Base-by-base conservation (phyloP, 257 asterid genomes). In the Solanum appendiculatum region DNA sequence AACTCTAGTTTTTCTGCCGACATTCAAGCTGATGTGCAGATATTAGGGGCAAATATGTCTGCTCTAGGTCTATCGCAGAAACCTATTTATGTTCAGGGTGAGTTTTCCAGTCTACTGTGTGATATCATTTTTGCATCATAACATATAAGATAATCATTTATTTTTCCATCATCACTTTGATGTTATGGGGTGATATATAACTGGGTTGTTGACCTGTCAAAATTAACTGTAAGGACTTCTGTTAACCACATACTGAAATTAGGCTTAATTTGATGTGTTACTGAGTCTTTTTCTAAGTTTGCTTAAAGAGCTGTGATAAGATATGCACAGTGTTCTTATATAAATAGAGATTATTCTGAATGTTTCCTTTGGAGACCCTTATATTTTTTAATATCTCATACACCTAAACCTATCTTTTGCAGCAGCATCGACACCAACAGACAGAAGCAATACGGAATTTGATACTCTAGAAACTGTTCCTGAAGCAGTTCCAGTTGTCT, bases 31-130 rank as follows among this genome's bases (percentile, higher is more conserved):
- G 93, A 90, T 60, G 88, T 95, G 89, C 99, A 95, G 92, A 93
- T 95, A 88, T 93, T 97, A 87, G 99, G 99, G 25, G 99, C 99
- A 87, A 97, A 97, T 93, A 97, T 95, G 97, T 97, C 99, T 73
- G 99, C 99, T 85, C 89, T 97, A 75, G 99, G 99, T 46, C 93
- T 97, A 84, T 97, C 99, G 4, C 99, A 97, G 94, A 97, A 95
- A 93, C 99, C 99, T 86, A 94, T 97, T 85, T 95, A 95, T 90
- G 91, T 89, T 75, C 98, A 95, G 89, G 99, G 99, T 94, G 70
- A 89, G 92, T 72, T 42, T 83, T 25, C 60, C 42, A 40, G 58
- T 56, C 83, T 78, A 10, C 10, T 5, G 29, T 9, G 15, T 80
- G 29, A 14, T 31, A 80, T 48, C 85, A 48, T 4, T 16, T 78